Evolutionary conservation across 2,329 filamentous ascomycete species (phyloP).

Genomic region (Fusarium sp.): DNA sequence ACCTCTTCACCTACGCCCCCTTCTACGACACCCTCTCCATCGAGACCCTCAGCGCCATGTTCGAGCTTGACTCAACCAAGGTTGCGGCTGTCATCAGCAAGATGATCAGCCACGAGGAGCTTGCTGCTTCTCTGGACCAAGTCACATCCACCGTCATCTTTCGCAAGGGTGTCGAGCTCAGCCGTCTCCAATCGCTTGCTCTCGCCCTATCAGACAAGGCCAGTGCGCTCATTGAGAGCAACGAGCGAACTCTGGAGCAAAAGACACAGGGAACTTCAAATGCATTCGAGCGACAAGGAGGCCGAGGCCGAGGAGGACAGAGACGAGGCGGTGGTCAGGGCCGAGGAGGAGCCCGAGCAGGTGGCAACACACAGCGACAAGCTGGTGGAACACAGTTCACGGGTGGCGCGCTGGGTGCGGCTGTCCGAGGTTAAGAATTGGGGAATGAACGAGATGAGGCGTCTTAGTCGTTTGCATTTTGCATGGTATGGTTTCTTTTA

Average conservation of each 20-base stretch:
- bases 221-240: conserved; percentile 93
- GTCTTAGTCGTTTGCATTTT: conserved; percentile 52
- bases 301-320: conserved; percentile 76
- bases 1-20: conserved; percentile 98
- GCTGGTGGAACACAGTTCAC: conserved; percentile 84
- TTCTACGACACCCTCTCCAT: conserved; percentile 98
- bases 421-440: conserved; percentile 67
- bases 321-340: conserved; percentile 73
- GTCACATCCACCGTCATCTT: conserved; percentile 98
- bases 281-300: conserved; percentile 93
- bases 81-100: conserved; percentile 96
- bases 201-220: conserved; percentile 97
- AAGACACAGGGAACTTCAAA: conserved; percentile 95
- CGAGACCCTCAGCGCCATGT: conserved; percentile 89
- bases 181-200: conserved; percentile 92
- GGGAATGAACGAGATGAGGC: conserved; percentile 50
- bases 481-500: conserved; percentile 54
- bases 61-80: conserved; percentile 91
- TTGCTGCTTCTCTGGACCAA: conserved; percentile 95
- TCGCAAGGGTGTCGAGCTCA: conserved; percentile 98
- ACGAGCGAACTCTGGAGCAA: conserved; percentile 97
- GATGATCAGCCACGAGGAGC: conserved; percentile 99
- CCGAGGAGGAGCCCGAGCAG: conserved; percentile 69
- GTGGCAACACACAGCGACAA: conserved; percentile 72
- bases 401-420: conserved; percentile 80